These are phyloP conservation scores for Phyllosticta paracitricarpa DNA, from an alignment of 2,329 filamentous ascomycete genomes.

Conservation along the genomic window DNA sequence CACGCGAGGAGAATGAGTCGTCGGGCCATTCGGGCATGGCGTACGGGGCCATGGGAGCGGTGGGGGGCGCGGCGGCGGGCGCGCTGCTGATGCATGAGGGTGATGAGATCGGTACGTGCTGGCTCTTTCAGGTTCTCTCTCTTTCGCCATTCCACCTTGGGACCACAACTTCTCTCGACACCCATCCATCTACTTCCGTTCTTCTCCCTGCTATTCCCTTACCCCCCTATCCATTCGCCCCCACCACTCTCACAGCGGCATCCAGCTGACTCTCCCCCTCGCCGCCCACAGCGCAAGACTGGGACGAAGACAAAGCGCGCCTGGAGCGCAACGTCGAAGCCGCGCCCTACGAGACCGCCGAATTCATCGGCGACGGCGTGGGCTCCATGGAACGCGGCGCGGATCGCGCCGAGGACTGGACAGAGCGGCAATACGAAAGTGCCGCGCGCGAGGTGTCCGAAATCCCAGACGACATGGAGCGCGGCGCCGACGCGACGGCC, in stretches of 20 bases:
- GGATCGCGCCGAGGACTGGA: slow-evolving; percentile 18
- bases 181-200: neutral
- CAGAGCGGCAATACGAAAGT: slow-evolving; percentile 12
- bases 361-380: slow-evolving; percentile 31
- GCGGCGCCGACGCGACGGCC: slow-evolving; percentile 16
- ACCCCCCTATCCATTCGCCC: neutral
- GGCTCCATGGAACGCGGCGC: slow-evolving; percentile 28
- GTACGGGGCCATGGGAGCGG: slow-evolving; percentile 32
- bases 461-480: slow-evolving; percentile 21
- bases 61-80: slow-evolving; percentile 33
- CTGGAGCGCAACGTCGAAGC: slow-evolving; percentile 20
- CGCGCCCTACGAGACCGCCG: slow-evolving; percentile 26
- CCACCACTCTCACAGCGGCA: neutral
- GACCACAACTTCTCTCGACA: too few species aligned
- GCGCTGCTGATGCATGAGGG: slow-evolving; percentile 37
- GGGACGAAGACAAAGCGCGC: slow-evolving; percentile 23
- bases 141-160: too few species aligned
- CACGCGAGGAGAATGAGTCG: slow-evolving; percentile 18
- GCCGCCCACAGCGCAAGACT: slow-evolving; percentile 21
- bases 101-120: slow-evolving; percentile 25
- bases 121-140: too few species aligned
- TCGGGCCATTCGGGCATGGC: slow-evolving; percentile 19
- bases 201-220: neutral
- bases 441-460: slow-evolving; percentile 19
- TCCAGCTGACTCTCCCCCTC: neutral